phyloP scores from a whole-genome alignment of 305 asterid species.

The Fraxinus floribunda region DNA sequence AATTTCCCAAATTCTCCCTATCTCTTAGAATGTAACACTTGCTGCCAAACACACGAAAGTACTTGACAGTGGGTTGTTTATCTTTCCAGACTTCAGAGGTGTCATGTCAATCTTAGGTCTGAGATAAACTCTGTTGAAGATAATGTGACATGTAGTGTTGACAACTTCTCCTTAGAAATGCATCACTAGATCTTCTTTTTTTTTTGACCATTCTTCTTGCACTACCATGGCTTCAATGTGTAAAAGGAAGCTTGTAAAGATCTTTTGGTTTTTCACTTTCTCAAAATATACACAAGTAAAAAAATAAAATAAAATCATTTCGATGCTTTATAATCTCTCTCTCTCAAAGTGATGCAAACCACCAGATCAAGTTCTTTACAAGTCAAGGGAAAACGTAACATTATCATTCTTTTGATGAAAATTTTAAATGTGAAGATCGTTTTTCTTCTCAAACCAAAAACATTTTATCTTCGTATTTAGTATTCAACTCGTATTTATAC shows the following conservation, averaged over 20 bases:
- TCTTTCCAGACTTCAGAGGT: no score
- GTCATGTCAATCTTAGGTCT: no score
- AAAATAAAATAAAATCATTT: background rate
- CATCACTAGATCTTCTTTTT: no score
- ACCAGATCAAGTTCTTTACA: background rate
- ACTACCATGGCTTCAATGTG: background rate
- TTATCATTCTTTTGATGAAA: background rate
- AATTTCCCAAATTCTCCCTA: no score
- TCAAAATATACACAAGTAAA: background rate
- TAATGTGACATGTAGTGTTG: no score
- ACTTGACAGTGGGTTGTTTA: no score
- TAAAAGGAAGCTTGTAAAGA: background rate
- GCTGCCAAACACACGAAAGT: no score
- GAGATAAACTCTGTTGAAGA: no score
- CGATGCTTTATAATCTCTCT: background rate
- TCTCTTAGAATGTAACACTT: no score
- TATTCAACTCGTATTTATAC: background rate
- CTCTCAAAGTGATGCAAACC: constrained; percentile 8
- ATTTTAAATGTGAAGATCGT: background rate
- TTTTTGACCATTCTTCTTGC: background rate
- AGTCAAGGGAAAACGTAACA: constrained; percentile 35
- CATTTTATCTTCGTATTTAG: no score
- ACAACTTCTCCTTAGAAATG: no score
- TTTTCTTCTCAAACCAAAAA: background rate
- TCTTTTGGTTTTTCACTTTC: background rate